Evolutionary conservation across 2,329 filamentous ascomycete genomes (phyloP).

Genomic region (Cladosporium oxysporum): DNA sequence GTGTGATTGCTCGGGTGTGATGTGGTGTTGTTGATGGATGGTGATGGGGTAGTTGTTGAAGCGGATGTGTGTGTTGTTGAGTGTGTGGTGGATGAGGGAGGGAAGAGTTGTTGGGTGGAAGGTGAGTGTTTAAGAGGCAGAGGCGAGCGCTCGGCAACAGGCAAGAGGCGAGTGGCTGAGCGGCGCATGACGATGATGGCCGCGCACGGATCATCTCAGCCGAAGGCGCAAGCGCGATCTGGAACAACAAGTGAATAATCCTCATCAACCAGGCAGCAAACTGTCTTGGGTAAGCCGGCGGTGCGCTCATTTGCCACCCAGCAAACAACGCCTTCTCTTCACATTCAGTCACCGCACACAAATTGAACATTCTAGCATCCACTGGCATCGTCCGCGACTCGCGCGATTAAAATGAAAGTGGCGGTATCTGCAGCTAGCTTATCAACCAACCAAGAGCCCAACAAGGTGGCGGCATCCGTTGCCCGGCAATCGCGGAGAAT

Average conservation of each 20-base stretch:
- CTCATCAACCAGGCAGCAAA: neutral
- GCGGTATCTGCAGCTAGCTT: constrained; percentile 16
- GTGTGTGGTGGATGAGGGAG: neutral
- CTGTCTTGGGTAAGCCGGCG: neutral
- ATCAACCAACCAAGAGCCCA: constrained; percentile 11
- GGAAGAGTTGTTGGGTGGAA: neutral
- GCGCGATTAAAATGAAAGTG: neutral
- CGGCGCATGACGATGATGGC: neutral
- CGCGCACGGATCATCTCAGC: neutral
- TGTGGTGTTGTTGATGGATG: constrained; percentile 17
- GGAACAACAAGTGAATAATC: constrained; percentile 3
- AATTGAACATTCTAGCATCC: neutral
- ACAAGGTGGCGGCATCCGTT: constrained; percentile 13
- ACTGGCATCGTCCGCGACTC: constrained; percentile 5
- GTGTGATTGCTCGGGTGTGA: constrained; percentile 1
- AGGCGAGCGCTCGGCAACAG: neutral
- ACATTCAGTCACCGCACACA: neutral
- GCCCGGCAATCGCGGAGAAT: constrained; percentile 19
- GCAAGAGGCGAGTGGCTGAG: constrained; percentile 13
- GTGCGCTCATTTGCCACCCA: constrained; percentile 2
- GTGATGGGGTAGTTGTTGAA: neutral
- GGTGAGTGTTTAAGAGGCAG: neutral
- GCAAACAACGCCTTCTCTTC: neutral
- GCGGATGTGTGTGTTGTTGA: constrained; percentile 6
- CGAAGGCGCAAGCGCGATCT: neutral